A percentile compares a stretch with the other conserved stretches of the same genome.
These are phyloP conservation scores for Melaleuca alternifolia DNA, from an alignment of 345 rosid species.

Conservation along the genomic window DNA sequence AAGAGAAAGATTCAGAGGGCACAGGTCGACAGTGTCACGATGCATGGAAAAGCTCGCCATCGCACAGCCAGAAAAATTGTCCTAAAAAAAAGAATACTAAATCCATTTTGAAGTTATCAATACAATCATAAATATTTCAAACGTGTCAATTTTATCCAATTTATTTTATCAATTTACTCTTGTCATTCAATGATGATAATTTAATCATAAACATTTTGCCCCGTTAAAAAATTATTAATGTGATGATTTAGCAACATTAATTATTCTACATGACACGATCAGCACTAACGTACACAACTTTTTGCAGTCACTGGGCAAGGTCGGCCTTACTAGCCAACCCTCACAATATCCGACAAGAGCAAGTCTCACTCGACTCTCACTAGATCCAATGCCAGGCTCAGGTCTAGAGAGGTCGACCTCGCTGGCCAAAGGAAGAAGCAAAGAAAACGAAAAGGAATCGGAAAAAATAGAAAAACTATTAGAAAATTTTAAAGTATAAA, in stretches of 20 bases:
- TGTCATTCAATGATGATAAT: accelerated
- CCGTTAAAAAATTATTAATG: too few relatives aligned
- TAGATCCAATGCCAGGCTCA: too few relatives aligned
- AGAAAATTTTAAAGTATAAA: too few relatives aligned
- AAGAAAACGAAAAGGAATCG: background rate
- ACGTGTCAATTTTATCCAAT: background rate
- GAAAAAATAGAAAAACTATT: background rate
- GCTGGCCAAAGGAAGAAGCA: accelerated
- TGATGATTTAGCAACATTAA: accelerated
- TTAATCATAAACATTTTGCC: too few relatives aligned
- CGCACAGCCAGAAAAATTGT: background rate
- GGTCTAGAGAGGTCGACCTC: background rate
- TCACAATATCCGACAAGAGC: accelerated
- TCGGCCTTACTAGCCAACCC: accelerated
- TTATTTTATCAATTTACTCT: background rate
- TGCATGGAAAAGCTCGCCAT: background rate
- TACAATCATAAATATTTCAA: background rate
- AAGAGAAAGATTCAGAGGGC: background rate
- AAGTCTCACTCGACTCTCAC: accelerated
- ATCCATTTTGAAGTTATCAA: too few relatives aligned
- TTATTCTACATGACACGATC: background rate
- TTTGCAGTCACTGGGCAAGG: background rate
- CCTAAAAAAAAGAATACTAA: background rate
- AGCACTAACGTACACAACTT: accelerated
- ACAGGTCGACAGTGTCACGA: background rate